phyloP scores from a whole-genome alignment of 2,329 filamentous ascomycete species.

The Penicillium sp. region DNA sequence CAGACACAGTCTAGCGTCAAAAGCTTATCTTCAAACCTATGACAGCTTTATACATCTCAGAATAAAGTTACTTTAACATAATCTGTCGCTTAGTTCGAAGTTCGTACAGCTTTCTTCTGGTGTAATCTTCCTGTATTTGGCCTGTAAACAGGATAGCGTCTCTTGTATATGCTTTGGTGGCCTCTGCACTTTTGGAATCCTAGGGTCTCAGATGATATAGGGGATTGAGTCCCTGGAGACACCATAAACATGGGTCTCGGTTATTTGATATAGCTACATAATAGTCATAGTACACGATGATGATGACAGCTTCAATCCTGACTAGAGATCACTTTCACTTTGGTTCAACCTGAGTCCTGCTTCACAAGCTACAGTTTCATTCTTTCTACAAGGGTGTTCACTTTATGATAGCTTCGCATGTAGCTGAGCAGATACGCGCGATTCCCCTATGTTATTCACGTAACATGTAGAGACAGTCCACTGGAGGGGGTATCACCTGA shows the following conservation, averaged over 20 bases:
- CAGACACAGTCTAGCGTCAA: neutral
- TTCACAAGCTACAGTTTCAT: neutral
- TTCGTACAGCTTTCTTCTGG: neutral
- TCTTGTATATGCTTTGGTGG: neutral
- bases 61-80: neutral
- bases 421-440: neutral
- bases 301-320: neutral
- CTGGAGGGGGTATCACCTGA: neutral
- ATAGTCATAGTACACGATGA: neutral
- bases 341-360: neutral
- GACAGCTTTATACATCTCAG: neutral
- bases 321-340: neutral
- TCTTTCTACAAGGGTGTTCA: neutral
- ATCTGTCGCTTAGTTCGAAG: neutral
- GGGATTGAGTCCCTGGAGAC: neutral
- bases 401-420: neutral
- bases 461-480: neutral
- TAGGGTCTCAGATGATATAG: neutral
- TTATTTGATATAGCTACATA: neutral
- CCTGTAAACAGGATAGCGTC: neutral
- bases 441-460: neutral
- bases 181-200: neutral
- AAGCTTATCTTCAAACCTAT: neutral
- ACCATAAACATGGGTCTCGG: too few relatives aligned
- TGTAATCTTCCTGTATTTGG: neutral